Evolutionary conservation across 2,329 filamentous ascomycete genomes (phyloP).

Genomic region (Neodidymelliopsis sp.): DNA sequence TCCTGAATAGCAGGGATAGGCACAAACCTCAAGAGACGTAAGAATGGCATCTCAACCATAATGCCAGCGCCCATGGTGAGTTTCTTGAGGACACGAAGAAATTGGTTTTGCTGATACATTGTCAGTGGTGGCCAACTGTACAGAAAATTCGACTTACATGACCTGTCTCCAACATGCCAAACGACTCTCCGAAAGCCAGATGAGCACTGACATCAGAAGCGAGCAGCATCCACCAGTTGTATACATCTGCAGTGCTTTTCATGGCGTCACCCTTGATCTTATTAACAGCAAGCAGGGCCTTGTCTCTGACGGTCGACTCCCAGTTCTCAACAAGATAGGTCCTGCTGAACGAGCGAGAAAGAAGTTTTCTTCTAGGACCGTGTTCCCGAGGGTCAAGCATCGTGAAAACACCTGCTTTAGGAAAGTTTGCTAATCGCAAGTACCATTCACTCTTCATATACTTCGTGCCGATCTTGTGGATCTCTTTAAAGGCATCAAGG

Average conservation of each 20-base stretch:
- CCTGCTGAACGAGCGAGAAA: slow-evolving; percentile 49
- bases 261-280: slow-evolving; percentile 40
- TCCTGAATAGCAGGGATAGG: slow-evolving; percentile 40
- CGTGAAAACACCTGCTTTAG: slow-evolving; percentile 45
- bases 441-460: slow-evolving; percentile 43
- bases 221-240: slow-evolving; percentile 51
- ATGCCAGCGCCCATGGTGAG: slow-evolving; percentile 47
- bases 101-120: slow-evolving; percentile 32
- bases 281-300: slow-evolving; percentile 40
- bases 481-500: slow-evolving; percentile 38
- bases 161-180: slow-evolving; percentile 50
- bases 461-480: slow-evolving; percentile 40
- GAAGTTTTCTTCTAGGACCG: slow-evolving; percentile 43
- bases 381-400: slow-evolving; percentile 48
- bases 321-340: slow-evolving; percentile 47
- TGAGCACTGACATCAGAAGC: slow-evolving; percentile 49
- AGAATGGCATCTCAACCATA: slow-evolving; percentile 47
- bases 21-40: slow-evolving; percentile 43
- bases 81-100: slow-evolving; percentile 47
- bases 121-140: background rate
- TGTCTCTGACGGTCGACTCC: slow-evolving; percentile 46
- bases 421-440: slow-evolving; percentile 31
- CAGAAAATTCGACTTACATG: slow-evolving; percentile 32
- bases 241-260: slow-evolving; percentile 40
- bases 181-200: slow-evolving; percentile 51